A percentile compares a stretch with the other conserved stretches of the same genome.
phyloP scores from a whole-genome alignment of 495 filamentous ascomycete genomes.

The Rhypophila decipiens region DNA sequence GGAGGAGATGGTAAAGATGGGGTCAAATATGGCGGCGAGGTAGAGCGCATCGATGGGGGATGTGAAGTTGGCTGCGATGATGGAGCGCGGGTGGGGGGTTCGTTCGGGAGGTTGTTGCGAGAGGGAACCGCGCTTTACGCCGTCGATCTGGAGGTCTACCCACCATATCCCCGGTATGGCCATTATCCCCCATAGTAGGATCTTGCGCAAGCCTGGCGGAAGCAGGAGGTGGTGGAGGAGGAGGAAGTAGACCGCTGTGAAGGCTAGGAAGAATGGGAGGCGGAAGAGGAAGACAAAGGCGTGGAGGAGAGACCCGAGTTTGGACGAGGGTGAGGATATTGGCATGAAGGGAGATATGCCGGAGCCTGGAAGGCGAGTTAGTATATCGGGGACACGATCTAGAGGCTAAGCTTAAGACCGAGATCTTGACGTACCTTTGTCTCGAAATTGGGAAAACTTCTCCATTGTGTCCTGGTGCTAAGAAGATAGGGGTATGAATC shows the following conservation, averaged over 20 bases:
- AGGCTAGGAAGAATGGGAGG: constrained; percentile 67
- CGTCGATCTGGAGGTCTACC: constrained; percentile 94
- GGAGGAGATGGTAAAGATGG: constrained; percentile 81
- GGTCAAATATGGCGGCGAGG: constrained; percentile 94
- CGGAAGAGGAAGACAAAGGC: constrained; percentile 73
- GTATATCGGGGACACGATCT: constrained; percentile 4
- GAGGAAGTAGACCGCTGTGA: constrained; percentile 65
- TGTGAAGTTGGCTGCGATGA: constrained; percentile 87
- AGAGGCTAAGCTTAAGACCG: background rate
- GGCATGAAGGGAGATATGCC: constrained; percentile 96
- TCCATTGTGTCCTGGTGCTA: constrained; percentile 63
- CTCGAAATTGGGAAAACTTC: constrained; percentile 93
- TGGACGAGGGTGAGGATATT: constrained; percentile 53
- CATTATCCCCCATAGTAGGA: constrained; percentile 78
- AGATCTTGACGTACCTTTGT: constrained; percentile 61
- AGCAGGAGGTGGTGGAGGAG: constrained; percentile 81
- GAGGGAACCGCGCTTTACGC: constrained; percentile 76
- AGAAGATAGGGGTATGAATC: too few relatives aligned
- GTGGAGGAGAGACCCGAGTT: constrained; percentile 55
- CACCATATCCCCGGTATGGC: constrained; percentile 90
- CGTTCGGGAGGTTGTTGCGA: constrained; percentile 54
- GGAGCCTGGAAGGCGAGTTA: constrained; percentile 55
- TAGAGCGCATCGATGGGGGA: constrained; percentile 91
- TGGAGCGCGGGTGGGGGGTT: constrained; percentile 64
- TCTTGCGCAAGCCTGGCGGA: constrained; percentile 71